Base-by-base conservation (phyloP, 2,329 filamentous ascomycete species). In the Neophaeococcomyces mojaviensis region DNA sequence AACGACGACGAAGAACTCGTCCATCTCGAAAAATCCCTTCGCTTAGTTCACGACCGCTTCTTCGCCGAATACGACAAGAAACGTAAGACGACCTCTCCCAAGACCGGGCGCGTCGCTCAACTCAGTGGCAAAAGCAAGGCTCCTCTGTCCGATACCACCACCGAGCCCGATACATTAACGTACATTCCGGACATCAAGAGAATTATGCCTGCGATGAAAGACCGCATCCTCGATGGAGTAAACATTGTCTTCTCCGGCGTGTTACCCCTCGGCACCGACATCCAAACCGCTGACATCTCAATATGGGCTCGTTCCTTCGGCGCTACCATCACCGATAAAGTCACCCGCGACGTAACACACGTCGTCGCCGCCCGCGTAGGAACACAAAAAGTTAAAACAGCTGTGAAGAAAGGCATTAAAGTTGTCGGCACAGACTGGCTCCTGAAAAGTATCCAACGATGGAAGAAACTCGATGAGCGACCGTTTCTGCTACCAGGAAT, bases 341-440 rank as follows among this genome's bases (percentile, higher is more conserved):
- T 76, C 30, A 66, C 62, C 30, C 59, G 62, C 18, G 64, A 61
- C 40, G 73, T 72, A 3, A 76, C 73, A 1, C 73, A 76, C 50
- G 62, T 76, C 8, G 67, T 76, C 39, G 72, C 73, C 19, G 71
- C 70, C 2, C 66, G 71, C 19, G 84, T 84, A 26, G 81, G 89
- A 18, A 97, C 92, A 0, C 84, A 87, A 44, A 98, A 98, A 67
- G 88, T 97, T 35, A 83, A 86, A 39, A 84, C 89, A 64, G 92
- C 92, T 0, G 82, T 86, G 12, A 80, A 82, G 52, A 84, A 88
- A 46, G 73, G 84, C 0, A 86, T 97, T 64, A 89, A 88, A 62
- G 94, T 98, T 48, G 92, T 98, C 39, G 88, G 84, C 56, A 85
- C 88, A 44, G 81, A 87, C 58, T 98, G 92, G 92, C 79, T 98